A percentile compares a stretch with the other conserved stretches of the same genome.
Evolutionary conservation across 2,329 filamentous ascomycete genomes (phyloP).

Genomic region (Lasiodiplodia hormozganensis): DNA sequence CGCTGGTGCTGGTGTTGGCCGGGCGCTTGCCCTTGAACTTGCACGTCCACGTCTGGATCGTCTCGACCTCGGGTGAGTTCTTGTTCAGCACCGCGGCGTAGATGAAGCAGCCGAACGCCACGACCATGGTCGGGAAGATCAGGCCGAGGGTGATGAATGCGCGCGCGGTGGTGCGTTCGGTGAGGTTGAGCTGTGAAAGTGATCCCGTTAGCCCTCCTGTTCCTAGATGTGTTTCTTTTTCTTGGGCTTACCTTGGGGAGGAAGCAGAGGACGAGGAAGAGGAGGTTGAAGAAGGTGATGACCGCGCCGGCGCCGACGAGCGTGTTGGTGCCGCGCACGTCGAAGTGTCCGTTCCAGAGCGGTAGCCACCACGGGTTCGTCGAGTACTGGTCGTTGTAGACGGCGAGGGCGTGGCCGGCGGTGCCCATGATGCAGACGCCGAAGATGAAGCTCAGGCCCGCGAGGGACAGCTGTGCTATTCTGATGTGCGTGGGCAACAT

Average conservation of each 20-base stretch:
- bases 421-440: constrained; percentile 50
- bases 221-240: no score
- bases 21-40: constrained; percentile 43
- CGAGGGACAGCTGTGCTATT: constrained; percentile 43
- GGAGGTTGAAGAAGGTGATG: constrained; percentile 48
- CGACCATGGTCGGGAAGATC: constrained; percentile 45
- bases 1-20: constrained; percentile 16
- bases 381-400: constrained; percentile 51
- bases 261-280: constrained; percentile 43
- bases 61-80: constrained; percentile 43
- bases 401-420: constrained; percentile 50
- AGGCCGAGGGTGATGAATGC: constrained; percentile 46
- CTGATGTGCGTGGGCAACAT: constrained; percentile 47
- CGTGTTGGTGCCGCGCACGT: constrained; percentile 51
- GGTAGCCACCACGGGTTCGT: constrained; percentile 57
- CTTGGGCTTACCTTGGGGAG: constrained; percentile 42
- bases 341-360: constrained; percentile 57
- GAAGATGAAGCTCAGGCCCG: constrained; percentile 46
- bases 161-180: constrained; percentile 46
- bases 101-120: constrained; percentile 50
- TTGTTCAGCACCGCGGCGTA: constrained; percentile 49
- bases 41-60: constrained; percentile 50
- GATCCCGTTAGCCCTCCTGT: background rate
- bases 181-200: constrained; percentile 40
- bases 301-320: constrained; percentile 49